Base-by-base conservation (phyloP, 2,329 filamentous ascomycete genomes). In the Fusarium coffeatum region DNA sequence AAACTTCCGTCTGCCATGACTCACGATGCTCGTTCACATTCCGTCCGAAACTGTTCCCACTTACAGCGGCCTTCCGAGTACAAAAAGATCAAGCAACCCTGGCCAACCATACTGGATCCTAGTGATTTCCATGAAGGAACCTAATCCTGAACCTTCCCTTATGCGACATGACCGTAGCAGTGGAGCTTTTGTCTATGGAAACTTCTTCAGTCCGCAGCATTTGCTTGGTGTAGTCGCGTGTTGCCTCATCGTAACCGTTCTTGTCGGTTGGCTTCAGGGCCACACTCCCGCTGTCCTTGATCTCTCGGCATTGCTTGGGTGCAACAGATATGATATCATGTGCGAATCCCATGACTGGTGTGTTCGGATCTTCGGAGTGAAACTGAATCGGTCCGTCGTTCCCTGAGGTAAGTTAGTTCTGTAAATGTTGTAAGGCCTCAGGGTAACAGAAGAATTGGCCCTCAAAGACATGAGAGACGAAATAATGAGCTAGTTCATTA, bases 221-320 rank as follows among this genome's bases (percentile, higher is more conserved):
- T 23, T 23, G 46, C 45, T 57, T 55, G 1, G 69, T 72, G 23
- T 45, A 72, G 8, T 54, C 20, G 22, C 64, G 59, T 12, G 66
- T 72, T n/a, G 22, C 23, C 40, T 48, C 11, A 8, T 72, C 69
- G 11, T 72, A 59, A 4, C 69, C 64, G 16, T 65, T 45, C 32
- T 72, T 72, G 15, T 72, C 66, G 3, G 69, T 72, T 22, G 66
- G 69, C 32, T 72, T 72, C 25, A 72, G 28, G 2, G 56, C 64
- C 10, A 47, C 20, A 7, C 45, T 60, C 8, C 59, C 56, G 9
- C 66, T 68, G 28, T 62, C 66, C 37, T 72, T 72, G 4, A 42
- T 23, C 4, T 25, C 27, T 13, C 25, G 59, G n/a, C 66, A 72
- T 25, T 61, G 37, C 7, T 51, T 40, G 2, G 69, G 69, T 13